Evolutionary conservation across 2,329 filamentous ascomycete genomes (phyloP).

Genomic region (Stromatinia cepivora): DNA sequence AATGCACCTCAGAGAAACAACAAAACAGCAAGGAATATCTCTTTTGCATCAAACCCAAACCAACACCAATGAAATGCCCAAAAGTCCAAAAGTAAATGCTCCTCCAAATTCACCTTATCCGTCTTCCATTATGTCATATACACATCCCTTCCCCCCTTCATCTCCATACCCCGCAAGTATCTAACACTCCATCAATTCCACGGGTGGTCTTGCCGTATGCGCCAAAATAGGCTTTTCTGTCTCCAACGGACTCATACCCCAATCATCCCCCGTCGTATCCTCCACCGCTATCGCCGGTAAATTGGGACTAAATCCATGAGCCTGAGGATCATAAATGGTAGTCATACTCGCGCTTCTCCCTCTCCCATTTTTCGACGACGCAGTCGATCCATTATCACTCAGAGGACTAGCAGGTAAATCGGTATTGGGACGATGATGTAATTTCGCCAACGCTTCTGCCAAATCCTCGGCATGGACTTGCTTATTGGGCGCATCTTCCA

Average conservation of each 20-base stretch:
- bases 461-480: conserved; percentile 68
- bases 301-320: conserved; percentile 54
- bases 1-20: conserved; percentile 12
- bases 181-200: conserved; percentile 58
- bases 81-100: neutral
- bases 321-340: conserved; percentile 63
- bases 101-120: neutral
- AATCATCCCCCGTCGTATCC: conserved; percentile 58
- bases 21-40: neutral
- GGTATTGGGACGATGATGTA: conserved; percentile 49
- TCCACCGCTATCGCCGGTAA: conserved; percentile 67
- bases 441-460: conserved; percentile 62
- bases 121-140: conserved; percentile 12
- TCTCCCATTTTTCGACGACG: conserved; percentile 33
- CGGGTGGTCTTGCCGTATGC: conserved; percentile 62
- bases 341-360: conserved; percentile 62
- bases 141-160: neutral
- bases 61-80: conserved; percentile 14
- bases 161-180: neutral
- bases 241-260: conserved; percentile 46
- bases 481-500: conserved; percentile 71
- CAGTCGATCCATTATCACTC: conserved; percentile 40
- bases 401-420: conserved; percentile 47
- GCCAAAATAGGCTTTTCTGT: conserved; percentile 51
- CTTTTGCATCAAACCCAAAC: neutral